Conservation (phyloP, 2,329 filamentous ascomycete species). For the Pseudocercospora macadamiae region DNA sequence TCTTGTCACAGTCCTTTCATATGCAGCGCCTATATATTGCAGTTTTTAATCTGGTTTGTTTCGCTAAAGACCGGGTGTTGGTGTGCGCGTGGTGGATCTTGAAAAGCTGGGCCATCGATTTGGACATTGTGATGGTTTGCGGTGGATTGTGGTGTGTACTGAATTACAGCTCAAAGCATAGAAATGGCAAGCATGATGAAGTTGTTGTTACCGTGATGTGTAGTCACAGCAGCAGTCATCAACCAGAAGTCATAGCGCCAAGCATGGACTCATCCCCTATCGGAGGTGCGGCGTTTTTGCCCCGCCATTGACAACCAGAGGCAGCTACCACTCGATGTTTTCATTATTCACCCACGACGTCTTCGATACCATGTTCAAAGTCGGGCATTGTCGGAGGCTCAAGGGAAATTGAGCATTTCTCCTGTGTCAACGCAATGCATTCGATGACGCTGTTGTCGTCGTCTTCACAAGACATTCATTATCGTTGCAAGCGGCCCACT, state of each 20-base stretch:
- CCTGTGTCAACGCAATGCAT: too few relatives aligned
- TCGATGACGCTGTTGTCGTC: too few relatives aligned
- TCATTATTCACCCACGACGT: too few relatives aligned
- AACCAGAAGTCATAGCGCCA: too few relatives aligned
- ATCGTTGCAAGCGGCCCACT: too few relatives aligned
- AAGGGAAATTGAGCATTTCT: too few relatives aligned
- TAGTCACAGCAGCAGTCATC: not conserved
- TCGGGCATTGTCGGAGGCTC: too few relatives aligned
- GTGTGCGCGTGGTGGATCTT: conserved; percentile 56
- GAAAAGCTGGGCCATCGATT: conserved; percentile 51
- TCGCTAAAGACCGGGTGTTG: conserved; percentile 51
- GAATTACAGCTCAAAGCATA: conserved; percentile 7
- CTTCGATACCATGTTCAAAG: too few relatives aligned
- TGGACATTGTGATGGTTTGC: conserved; percentile 53
- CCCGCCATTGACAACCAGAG: not conserved
- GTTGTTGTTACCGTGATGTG: conserved; percentile 9
- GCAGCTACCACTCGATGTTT: too few relatives aligned
- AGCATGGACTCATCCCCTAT: too few relatives aligned
- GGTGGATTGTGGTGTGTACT: conserved; percentile 2
- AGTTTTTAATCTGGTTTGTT: conserved; percentile 18
- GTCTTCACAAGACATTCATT: too few relatives aligned
- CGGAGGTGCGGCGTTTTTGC: not conserved
- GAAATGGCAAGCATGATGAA: conserved; percentile 18
- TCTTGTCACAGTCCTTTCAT: conserved; percentile 17
- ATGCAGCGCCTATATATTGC: conserved; percentile 6